Base-by-base conservation (phyloP, 2,329 filamentous ascomycete genomes). In the Colletotrichum sp. region DNA sequence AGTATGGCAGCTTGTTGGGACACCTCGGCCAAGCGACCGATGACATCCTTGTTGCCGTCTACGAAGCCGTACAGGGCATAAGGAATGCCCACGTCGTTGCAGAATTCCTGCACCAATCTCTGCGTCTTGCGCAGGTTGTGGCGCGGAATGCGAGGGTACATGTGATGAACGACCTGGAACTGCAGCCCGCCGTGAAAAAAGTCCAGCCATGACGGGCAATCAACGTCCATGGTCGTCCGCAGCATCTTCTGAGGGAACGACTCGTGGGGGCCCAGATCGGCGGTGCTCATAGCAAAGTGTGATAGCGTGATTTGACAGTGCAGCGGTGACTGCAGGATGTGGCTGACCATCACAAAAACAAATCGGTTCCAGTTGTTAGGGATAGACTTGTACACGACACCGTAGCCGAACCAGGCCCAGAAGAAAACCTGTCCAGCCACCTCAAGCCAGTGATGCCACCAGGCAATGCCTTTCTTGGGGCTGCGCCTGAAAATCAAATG, bases 211-310 rank as follows among this genome's bases (percentile, higher is more conserved):
- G 90, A 88, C 1, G 95, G 95, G 82, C 95, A 98, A 82, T 97
- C 95, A 27, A 98, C 93, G 78, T 98, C 95, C 95, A 98, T 98
- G 15, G 96, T 98, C 1, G 96, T 98, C 79, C 96, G 93, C 62
- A 98, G 89, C 93, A 98, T 97, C 84, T 93, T 95, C 85, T 98
- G 95, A 1, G 96, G 92, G 83, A 98, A 98, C 0, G 95, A 97
- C 83, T 98, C 96, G 68, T 93, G 89, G 2, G 94, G 92, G 0
- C 96, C 96, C 15, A 98, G 89, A 80, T 98, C 95, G 13, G 95
- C 91, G 0, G 96, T 98, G 80, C 95, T 96, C 96, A 98, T 98
- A 79, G 95, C 95, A 84, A 98, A 98, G 85, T 98, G 96, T 3
- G 95, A 97, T 22, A 98, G 90, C 0, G 95, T 98, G 83, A 98